Base-by-base conservation (phyloP, 1,284 basidiomycete genomes). In the Afroboletus lepidellus region DNA sequence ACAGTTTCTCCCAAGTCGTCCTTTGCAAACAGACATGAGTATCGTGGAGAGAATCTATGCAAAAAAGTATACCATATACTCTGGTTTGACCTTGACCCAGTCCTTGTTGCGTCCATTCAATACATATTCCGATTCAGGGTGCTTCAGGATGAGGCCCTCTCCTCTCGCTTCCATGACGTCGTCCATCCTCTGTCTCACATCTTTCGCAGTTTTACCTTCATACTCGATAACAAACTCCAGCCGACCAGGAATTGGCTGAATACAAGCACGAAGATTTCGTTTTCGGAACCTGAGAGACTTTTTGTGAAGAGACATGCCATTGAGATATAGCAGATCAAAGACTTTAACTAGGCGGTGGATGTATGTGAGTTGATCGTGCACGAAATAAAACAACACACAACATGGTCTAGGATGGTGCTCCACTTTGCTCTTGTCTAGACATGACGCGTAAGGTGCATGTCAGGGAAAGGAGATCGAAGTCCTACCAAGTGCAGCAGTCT, bases 21-120 rank as follows among this genome's bases (percentile, higher is more conserved):
- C 88, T 92, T 57, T 20, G 50, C 3, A 11, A 34, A 44, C 58
- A 48, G 9, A n/a, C 34, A 50, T 61, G 29, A 51, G 25, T 5
- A 21, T n/a, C 11, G 24, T 23, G 21, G 18, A 29, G 41, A 29
- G 12, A 23, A 25, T 21, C 0, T 8, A 21, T 18, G 11, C 13
- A 1, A 6, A 25, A 4, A 25, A 3, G 67, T 76, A 48, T 59
- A 91, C 91, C 86, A 94, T 92, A 61, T 94, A 94, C 65, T 97
- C 94, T 7, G 94, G 94, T 67, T 97, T 98, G 37, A 83, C 88
- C 72, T 98, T 98, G 63, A 95, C 83, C 94, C 95, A 98, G 61
- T 92, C 88, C 62, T 84, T 81, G 60, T 89, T 92, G 48, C 94
- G 79, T 1, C 90, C 91, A 62, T 93, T 93, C 42, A 95, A 73